Conservation (phyloP, 495 filamentous ascomycete species). For the Lasiosphaeria miniovina region DNA sequence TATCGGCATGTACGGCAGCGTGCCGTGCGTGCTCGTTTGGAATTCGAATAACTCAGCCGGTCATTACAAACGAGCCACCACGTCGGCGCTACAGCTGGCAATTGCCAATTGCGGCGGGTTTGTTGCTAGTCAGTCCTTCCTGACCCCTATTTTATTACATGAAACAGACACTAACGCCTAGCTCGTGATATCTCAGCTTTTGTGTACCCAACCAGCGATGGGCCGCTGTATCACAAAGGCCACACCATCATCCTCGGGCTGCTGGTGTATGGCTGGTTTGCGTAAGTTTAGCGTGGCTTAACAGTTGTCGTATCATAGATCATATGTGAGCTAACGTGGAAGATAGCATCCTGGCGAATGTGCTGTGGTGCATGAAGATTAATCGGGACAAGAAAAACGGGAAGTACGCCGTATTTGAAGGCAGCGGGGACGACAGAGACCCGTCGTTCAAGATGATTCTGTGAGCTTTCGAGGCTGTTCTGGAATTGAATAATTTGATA, state of each 20-base stretch:
- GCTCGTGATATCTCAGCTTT: conserved; percentile 46
- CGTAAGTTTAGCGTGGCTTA: conserved; percentile 44
- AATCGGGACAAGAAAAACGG: conserved; percentile 62
- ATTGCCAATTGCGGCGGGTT: conserved; percentile 50
- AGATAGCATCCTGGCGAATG: conserved; percentile 57
- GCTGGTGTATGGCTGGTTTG: conserved; percentile 59
- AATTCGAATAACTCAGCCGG: conserved; percentile 47
- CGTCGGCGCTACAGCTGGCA: conserved; percentile 44
- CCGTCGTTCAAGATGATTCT: conserved; percentile 62
- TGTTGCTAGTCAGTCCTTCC: conserved; percentile 34
- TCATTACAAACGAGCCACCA: conserved; percentile 45
- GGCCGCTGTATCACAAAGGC: conserved; percentile 47
- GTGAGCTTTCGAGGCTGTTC: conserved; percentile 18
- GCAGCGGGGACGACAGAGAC: conserved; percentile 63
- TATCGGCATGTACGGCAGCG: conserved; percentile 71
- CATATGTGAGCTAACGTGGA: conserved; percentile 15
- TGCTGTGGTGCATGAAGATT: conserved; percentile 62
- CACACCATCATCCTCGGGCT: conserved; percentile 60
- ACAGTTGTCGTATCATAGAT: background rate
- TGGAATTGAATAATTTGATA: too few species aligned
- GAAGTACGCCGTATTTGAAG: conserved; percentile 58
- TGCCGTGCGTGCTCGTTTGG: conserved; percentile 76
- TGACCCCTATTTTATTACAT: background rate
- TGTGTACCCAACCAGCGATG: conserved; percentile 54
- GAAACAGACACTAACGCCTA: too few species aligned